Percentiles rank a stretch among this genome's conserved stretches.
These are phyloP conservation scores for Eustoma russellianum DNA, from an alignment of 257 asterid species.

Conservation along the genomic window DNA sequence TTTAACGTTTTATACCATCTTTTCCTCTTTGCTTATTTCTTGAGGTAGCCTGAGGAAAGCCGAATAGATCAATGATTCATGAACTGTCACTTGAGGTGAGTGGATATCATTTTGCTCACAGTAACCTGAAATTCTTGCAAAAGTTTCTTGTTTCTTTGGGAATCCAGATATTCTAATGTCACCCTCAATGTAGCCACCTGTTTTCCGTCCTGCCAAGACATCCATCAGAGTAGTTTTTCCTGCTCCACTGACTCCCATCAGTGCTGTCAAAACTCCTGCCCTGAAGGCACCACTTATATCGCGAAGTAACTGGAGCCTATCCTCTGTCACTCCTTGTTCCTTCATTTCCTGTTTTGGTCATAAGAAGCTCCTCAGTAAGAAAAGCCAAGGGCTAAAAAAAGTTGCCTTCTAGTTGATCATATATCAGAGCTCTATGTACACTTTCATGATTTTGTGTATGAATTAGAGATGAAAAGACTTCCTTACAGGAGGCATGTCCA, in stretches of 20 bases:
- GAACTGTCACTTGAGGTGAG: constrained; percentile 63
- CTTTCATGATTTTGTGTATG: neutral
- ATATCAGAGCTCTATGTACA: neutral
- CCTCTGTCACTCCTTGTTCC: constrained; percentile 45
- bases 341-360: constrained; percentile 33
- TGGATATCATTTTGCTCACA: constrained; percentile 63
- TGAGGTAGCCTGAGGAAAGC: constrained; percentile 51
- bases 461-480: neutral
- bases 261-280: constrained; percentile 66
- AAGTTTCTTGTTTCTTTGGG: constrained; percentile 53
- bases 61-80: constrained; percentile 52
- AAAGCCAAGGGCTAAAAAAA: neutral
- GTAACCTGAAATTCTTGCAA: constrained; percentile 62
- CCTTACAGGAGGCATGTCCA: constrained; percentile 67
- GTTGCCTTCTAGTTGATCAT: neutral
- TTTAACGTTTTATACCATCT: constrained; percentile 24
- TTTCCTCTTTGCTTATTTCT: constrained; percentile 37
- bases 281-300: constrained; percentile 56
- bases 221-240: constrained; percentile 75
- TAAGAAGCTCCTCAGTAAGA: neutral
- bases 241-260: constrained; percentile 78
- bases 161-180: constrained; percentile 57
- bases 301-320: constrained; percentile 44
- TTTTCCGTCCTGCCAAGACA: constrained; percentile 59
- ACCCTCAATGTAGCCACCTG: constrained; percentile 61